phyloP scores from a whole-genome alignment of 257 asterid genomes.

The Ilex asprella region DNA sequence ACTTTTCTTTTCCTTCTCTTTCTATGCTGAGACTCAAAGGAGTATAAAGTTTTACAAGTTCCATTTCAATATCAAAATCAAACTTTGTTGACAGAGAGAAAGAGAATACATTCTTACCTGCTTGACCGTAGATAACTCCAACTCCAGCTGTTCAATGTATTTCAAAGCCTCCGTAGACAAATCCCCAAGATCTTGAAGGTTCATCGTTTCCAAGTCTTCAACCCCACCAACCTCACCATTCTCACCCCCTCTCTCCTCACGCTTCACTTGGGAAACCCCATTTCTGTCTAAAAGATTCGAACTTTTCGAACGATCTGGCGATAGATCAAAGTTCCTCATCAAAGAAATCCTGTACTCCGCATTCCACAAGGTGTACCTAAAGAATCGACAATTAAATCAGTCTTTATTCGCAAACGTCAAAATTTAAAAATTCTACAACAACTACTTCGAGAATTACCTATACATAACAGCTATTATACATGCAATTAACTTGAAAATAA shows the following conservation, averaged over 20 bases:
- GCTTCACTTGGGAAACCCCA: constrained; percentile 34
- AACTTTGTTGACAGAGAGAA: background rate
- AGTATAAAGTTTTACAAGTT: background rate
- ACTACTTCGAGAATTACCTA: too few relatives aligned
- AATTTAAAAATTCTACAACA: too few relatives aligned
- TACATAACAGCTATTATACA: too few relatives aligned
- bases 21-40: too few relatives aligned
- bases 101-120: constrained; percentile 44
- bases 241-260: constrained; percentile 30
- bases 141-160: constrained; percentile 66
- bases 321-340: constrained; percentile 77
- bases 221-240: constrained; percentile 22
- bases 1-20: too few relatives aligned
- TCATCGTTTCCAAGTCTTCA: constrained; percentile 26
- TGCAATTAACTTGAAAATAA: too few relatives aligned
- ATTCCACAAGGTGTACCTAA: constrained; percentile 94
- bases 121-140: constrained; percentile 51
- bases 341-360: constrained; percentile 85
- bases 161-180: constrained; percentile 57
- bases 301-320: constrained; percentile 26
- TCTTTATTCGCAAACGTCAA: background rate
- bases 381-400: background rate
- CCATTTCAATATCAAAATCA: constrained; percentile 1
- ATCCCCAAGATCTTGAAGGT: constrained; percentile 31
- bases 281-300: constrained; percentile 16